Conservation (phyloP, 148 eudicot species). For the Bassia scoparia region DNA sequence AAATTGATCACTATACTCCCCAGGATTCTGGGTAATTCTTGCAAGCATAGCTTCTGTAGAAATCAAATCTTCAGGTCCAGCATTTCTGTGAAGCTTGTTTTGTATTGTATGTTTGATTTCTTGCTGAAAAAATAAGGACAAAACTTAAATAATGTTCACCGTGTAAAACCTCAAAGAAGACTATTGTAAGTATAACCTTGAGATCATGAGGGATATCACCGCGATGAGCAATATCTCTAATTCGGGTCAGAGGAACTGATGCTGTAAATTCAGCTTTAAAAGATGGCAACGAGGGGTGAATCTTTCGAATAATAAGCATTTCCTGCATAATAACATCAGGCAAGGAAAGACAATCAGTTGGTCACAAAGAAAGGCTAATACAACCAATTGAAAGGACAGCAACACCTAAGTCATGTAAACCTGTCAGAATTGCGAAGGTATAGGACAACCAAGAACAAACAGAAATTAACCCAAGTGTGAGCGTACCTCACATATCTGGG, state of each 20-base stretch:
- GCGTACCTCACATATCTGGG: neutral
- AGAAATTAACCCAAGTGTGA: neutral
- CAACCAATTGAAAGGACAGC: slow-evolving; percentile 2
- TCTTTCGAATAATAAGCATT: slow-evolving; percentile 80
- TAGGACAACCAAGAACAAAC: neutral
- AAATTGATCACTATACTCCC: slow-evolving; percentile 77
- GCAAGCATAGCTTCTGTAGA: slow-evolving; percentile 95
- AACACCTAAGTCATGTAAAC: neutral
- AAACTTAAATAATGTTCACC: slow-evolving; percentile 6
- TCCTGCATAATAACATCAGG: slow-evolving; percentile 52
- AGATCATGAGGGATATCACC: slow-evolving; percentile 92
- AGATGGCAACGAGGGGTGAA: slow-evolving; percentile 94
- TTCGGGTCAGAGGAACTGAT: slow-evolving; percentile 93
- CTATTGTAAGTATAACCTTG: slow-evolving; percentile 46
- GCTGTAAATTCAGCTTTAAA: slow-evolving; percentile 97
- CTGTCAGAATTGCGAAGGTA: neutral
- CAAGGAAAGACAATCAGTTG: slow-evolving; percentile 8
- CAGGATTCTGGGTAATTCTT: slow-evolving; percentile 74
- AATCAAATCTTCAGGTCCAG: slow-evolving; percentile 98
- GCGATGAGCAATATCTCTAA: slow-evolving; percentile 95
- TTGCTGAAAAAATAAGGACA: slow-evolving; percentile 53
- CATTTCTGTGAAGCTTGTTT: slow-evolving; percentile 96
- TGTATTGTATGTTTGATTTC: slow-evolving; percentile 99
- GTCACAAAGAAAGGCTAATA: neutral
- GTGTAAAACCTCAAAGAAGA: slow-evolving; percentile 9